Evolutionary conservation across 2,329 filamentous ascomycete genomes (phyloP).

Genomic region (Westerdykella sp.): DNA sequence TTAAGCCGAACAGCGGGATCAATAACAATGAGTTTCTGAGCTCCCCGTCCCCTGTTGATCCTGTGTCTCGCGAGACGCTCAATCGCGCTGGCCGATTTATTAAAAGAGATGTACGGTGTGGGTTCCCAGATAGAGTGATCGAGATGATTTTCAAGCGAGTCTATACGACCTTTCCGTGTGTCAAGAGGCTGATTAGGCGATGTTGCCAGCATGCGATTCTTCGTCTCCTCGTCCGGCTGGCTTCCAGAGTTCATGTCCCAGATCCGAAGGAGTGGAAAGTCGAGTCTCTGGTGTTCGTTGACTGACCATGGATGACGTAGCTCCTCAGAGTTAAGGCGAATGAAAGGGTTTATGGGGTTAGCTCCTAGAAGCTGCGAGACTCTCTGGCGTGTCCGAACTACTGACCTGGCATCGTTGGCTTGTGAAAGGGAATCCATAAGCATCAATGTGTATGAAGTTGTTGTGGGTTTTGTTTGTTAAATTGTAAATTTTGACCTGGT

Average conservation of each 20-base stretch:
- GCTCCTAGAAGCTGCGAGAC: slow-evolving; percentile 3
- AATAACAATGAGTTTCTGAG: slow-evolving; percentile 7
- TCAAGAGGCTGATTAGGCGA: slow-evolving; percentile 1
- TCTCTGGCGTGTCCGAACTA: neutral
- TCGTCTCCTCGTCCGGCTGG: slow-evolving; percentile 1
- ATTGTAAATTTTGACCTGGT: too few relatives aligned
- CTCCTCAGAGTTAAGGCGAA: slow-evolving; percentile 1
- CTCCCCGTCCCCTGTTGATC: neutral
- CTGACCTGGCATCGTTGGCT: too few relatives aligned
- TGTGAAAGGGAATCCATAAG: too few relatives aligned
- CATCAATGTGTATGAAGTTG: too few relatives aligned
- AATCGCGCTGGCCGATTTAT: neutral
- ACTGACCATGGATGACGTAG: slow-evolving; percentile 4
- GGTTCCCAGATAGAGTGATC: slow-evolving; percentile 2
- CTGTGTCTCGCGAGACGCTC: neutral
- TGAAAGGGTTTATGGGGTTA: neutral
- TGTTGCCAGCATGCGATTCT: slow-evolving; percentile 3
- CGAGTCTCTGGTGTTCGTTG: neutral
- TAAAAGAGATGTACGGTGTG: slow-evolving; percentile 7
- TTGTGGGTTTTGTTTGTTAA: too few relatives aligned
- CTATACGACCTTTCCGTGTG: slow-evolving; percentile 1
- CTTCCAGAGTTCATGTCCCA: slow-evolving; percentile 11
- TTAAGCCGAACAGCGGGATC: slow-evolving; percentile 9
- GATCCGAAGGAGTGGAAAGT: slow-evolving; percentile 6
- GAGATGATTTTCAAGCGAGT: slow-evolving; percentile 2